Percentiles rank a stretch among this genome's conserved stretches.
Evolutionary conservation across 352 stramenopile species (phyloP).

Genomic region (Blastocystis sp.): DNA sequence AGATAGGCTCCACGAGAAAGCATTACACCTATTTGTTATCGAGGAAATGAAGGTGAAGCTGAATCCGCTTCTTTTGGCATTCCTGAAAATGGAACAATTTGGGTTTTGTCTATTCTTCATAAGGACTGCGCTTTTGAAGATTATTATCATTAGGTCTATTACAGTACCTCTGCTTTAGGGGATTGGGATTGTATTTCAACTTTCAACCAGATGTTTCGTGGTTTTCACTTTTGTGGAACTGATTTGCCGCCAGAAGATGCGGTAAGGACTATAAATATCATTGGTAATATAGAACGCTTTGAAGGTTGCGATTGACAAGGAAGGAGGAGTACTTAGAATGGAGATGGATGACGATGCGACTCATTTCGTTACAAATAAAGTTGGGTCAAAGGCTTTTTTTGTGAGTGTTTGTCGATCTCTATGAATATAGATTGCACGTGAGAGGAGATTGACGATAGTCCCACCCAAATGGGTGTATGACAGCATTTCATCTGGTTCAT

Average conservation of each 20-base stretch:
- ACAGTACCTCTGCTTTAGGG: too few relatives aligned
- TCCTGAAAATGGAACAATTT: too few relatives aligned
- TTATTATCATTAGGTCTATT: too few relatives aligned
- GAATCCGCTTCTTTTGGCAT: too few relatives aligned
- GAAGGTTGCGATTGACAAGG: neutral
- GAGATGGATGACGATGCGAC: conserved; percentile 9
- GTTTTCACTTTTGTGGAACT: conserved; percentile 27
- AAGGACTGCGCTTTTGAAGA: too few relatives aligned
- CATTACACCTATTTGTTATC: neutral
- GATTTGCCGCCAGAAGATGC: conserved; percentile 8
- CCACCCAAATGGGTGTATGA: conserved; percentile 33
- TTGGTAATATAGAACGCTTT: neutral
- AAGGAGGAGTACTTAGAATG: neutral
- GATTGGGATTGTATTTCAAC: neutral
- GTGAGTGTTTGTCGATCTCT: neutral
- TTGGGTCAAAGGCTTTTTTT: conserved; percentile 22
- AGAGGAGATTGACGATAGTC: neutral
- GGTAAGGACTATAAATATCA: neutral
- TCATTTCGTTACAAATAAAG: conserved; percentile 12
- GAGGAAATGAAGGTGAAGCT: too few relatives aligned
- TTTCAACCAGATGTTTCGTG: neutral
- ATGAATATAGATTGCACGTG: neutral
- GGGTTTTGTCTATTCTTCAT: too few relatives aligned
- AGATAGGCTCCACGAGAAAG: neutral
- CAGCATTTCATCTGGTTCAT: neutral